These are phyloP conservation scores for Aureobasidium musti DNA, from an alignment of 2,329 filamentous ascomycete genomes.

Conservation along the genomic window DNA sequence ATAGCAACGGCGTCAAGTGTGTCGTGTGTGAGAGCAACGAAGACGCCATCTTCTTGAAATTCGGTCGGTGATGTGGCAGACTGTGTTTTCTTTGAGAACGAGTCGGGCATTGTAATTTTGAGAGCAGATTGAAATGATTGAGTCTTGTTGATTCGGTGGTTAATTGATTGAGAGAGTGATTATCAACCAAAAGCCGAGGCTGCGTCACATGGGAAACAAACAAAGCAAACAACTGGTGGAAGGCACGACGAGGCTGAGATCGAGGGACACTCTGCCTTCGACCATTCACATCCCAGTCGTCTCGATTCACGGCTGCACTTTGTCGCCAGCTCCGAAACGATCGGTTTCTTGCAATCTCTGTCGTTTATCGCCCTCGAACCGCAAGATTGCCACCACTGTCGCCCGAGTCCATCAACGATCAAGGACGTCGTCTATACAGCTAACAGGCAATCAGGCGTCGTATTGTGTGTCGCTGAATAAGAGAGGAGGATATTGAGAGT, in stretches of 20 bases:
- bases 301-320: neutral
- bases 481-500: neutral
- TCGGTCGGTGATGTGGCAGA: neutral
- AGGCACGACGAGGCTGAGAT: slow-evolving; percentile 13
- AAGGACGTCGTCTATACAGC: neutral
- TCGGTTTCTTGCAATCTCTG: no score
- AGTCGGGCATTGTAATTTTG: neutral
- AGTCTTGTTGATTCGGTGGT: neutral
- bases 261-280: neutral
- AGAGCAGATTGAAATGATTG: neutral
- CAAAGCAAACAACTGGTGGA: slow-evolving; percentile 2
- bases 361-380: neutral
- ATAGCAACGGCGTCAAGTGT: slow-evolving; percentile 59
- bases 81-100: neutral
- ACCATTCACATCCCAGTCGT: neutral
- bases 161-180: neutral
- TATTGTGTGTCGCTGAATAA: neutral
- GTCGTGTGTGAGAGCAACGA: slow-evolving; percentile 68
- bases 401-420: neutral
- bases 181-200: slow-evolving; percentile 4
- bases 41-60: slow-evolving; percentile 54
- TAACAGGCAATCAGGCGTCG: slow-evolving; percentile 3
- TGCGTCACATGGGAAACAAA: slow-evolving; percentile 24
- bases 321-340: neutral
- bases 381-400: neutral